phyloP scores from a whole-genome alignment of 108 stramenopile species.

The Discostella stelligeroides region DNA sequence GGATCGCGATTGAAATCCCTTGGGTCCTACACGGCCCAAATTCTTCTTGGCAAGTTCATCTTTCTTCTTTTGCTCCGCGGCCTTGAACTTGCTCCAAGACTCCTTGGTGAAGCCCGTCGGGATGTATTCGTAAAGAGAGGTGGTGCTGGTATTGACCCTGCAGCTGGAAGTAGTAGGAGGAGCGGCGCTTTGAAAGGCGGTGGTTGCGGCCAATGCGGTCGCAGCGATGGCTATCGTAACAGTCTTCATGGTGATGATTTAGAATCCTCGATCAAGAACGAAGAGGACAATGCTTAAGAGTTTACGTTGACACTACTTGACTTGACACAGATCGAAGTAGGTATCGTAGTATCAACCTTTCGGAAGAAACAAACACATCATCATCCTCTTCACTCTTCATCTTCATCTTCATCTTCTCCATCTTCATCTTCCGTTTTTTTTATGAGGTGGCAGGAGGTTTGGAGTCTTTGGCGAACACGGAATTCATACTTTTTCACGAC shows the following conservation, averaged over 20 bases:
- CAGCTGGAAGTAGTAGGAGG: neutral
- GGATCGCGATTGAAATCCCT: slow-evolving; percentile 75
- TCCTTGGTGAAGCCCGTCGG: slow-evolving; percentile 81
- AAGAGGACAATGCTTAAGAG: too few relatives aligned
- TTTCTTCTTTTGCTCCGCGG: slow-evolving; percentile 61
- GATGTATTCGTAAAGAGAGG: slow-evolving; percentile 64
- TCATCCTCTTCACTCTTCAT: too few relatives aligned
- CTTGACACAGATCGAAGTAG: too few relatives aligned
- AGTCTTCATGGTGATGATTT: slow-evolving; percentile 25
- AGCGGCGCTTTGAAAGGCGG: slow-evolving; percentile 25
- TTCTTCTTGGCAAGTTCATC: slow-evolving; percentile 44
- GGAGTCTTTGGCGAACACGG: too few relatives aligned
- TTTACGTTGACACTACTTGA: too few relatives aligned
- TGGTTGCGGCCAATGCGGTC: slow-evolving; percentile 21
- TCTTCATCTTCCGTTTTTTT: too few relatives aligned
- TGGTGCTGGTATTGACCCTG: slow-evolving; percentile 20
- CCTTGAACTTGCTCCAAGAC: slow-evolving; percentile 67
- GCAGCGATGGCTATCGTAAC: slow-evolving; percentile 22
- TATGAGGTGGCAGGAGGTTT: slow-evolving; percentile 2
- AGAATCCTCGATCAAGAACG: too few relatives aligned
- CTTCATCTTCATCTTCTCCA: too few relatives aligned
- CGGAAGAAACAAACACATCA: too few relatives aligned
- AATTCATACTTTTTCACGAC: too few relatives aligned
- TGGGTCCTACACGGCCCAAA: slow-evolving; percentile 64
- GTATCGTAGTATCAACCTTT: too few relatives aligned